Evolutionary conservation across 208 protist species (phyloP).

Genomic region (Leptomonas pyrrhocoris): DNA sequence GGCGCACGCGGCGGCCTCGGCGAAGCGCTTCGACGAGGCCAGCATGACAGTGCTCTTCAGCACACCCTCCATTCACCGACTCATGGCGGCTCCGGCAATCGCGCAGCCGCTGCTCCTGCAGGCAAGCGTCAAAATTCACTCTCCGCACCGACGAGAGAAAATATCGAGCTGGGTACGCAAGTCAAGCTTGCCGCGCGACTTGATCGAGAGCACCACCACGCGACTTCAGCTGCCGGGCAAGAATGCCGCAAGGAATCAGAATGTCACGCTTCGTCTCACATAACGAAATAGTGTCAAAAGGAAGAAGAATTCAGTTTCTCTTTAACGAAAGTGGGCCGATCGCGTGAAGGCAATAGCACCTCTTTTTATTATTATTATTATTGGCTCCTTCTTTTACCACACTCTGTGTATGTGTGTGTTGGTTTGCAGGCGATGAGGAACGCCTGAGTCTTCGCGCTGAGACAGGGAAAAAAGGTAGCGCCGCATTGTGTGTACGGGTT

Average conservation of each 20-base stretch:
- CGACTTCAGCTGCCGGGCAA: conserved; percentile 21
- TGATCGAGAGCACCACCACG: conserved; percentile 28
- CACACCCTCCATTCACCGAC: conserved; percentile 65
- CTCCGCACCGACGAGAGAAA: conserved; percentile 49
- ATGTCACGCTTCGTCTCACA: conserved; percentile 23
- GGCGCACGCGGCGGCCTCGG: conserved; percentile 46
- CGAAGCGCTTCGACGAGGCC: conserved; percentile 63
- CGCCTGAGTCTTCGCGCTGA: too few species aligned
- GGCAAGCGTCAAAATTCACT: conserved; percentile 49
- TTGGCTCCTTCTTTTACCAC: too few species aligned
- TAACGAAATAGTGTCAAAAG: not conserved
- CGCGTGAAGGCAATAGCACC: too few species aligned
- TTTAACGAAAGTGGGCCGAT: too few species aligned
- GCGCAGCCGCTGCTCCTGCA: conserved; percentile 69
- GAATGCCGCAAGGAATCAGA: not conserved
- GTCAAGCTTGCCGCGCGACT: conserved; percentile 63
- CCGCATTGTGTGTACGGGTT: too few species aligned
- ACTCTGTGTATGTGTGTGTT: too few species aligned
- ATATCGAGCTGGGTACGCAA: conserved; percentile 54
- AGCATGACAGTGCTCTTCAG: conserved; percentile 71
- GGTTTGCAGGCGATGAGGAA: too few species aligned
- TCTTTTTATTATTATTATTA: too few species aligned
- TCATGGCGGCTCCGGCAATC: conserved; percentile 51
- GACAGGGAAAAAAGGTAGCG: too few species aligned
- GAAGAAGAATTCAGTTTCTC: too few species aligned